These are phyloP conservation scores for Colletotrichum musicola DNA, from an alignment of 2,329 filamentous ascomycete genomes.

Conservation along the genomic window DNA sequence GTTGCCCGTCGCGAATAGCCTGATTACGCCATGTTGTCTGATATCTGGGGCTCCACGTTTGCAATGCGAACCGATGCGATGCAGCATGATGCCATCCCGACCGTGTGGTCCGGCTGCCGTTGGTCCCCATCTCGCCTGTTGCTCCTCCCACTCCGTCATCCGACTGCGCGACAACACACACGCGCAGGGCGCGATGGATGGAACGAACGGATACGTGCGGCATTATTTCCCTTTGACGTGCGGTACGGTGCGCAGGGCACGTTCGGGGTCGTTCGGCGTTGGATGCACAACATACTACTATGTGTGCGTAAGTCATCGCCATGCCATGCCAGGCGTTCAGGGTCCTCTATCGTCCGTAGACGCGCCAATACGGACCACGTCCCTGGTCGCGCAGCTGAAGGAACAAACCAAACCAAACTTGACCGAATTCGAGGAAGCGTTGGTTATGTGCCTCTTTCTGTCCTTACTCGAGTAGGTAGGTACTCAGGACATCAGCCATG, in stretches of 20 bases:
- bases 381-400: background rate
- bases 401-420: no score
- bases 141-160: slow-evolving; percentile 4
- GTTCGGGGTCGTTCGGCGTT: background rate
- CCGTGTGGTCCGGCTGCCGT: no score
- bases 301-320: no score
- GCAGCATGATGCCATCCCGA: slow-evolving; percentile 30
- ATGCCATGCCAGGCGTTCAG: background rate
- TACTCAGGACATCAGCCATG: no score
- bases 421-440: no score
- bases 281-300: slow-evolving; percentile 10
- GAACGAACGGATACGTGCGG: slow-evolving; percentile 20
- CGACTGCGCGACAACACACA: slow-evolving; percentile 12
- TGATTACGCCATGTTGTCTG: slow-evolving; percentile 21
- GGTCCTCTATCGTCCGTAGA: background rate
- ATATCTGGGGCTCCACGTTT: slow-evolving; percentile 20
- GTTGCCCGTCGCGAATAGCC: slow-evolving; percentile 30
- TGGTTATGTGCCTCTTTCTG: no score
- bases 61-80: slow-evolving; percentile 22
- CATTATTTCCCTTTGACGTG: slow-evolving; percentile 13
- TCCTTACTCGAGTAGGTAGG: no score
- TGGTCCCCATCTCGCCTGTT: background rate
- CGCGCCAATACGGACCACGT: slow-evolving; percentile 1
- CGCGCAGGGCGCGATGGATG: slow-evolving; percentile 1
- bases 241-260: background rate